A percentile compares a stretch with the other conserved stretches of the same genome.
Evolutionary conservation across 73 alveolate genomes (phyloP).

Genomic region (Paramecium tetraurelia): DNA sequence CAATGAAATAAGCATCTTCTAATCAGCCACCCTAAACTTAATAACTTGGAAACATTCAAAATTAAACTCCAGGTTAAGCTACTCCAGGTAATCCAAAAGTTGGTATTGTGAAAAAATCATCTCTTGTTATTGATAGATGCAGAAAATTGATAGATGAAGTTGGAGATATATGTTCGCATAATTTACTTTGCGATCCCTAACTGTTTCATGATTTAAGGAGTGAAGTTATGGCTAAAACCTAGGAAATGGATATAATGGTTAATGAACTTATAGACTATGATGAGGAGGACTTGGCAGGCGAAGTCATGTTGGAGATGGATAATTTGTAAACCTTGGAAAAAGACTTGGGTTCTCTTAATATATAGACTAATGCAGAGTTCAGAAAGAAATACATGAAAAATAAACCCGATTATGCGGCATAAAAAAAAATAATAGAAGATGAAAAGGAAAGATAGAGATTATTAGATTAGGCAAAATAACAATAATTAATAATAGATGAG

Average conservation of each 20-base stretch:
- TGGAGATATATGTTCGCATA: background rate
- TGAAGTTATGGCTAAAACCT: background rate
- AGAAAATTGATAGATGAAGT: background rate
- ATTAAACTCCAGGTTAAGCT: background rate
- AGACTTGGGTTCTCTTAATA: background rate
- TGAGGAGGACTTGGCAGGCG: conserved; percentile 28
- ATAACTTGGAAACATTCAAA: no score
- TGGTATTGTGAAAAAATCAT: background rate
- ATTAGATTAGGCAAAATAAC: background rate
- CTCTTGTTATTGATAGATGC: background rate
- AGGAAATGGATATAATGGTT: background rate
- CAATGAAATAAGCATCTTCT: background rate
- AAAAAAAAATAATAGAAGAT: background rate
- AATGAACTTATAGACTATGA: background rate
- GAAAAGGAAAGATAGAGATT: background rate
- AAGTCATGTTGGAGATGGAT: background rate
- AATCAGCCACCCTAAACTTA: background rate
- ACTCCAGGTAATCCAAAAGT: background rate
- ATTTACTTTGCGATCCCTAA: background rate
- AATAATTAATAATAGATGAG: no score
- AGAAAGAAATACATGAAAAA: background rate
- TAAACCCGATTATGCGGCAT: background rate
- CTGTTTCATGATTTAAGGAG: background rate
- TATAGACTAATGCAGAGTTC: background rate
- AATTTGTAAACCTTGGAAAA: background rate